Base-by-base conservation (phyloP, 768 basidiomycete species). In the Postia placenta region DNA sequence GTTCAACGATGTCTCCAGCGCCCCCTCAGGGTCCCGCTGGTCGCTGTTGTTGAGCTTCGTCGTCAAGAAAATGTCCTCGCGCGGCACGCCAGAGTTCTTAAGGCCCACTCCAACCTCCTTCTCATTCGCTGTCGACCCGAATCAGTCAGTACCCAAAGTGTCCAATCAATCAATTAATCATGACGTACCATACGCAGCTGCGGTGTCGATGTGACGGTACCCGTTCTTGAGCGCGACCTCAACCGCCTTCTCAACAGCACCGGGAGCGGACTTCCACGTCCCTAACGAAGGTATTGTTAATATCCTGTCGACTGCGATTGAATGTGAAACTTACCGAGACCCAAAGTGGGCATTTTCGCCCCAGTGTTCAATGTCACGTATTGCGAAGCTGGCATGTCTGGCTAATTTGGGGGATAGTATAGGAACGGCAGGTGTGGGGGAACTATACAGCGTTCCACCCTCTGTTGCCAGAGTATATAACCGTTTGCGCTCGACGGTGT, bases 61-160 rank as follows among this genome's bases (percentile, higher is more conserved):
- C 50, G 88, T 91, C 51, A 94, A 67, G 75, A 93, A 94, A 66
- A 94, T 76, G 48, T 82, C 70, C 28, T 71, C 70, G 49, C 92
- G 79, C 4, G 80, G 73, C 14, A 92, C 79, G 11, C 87, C 90
- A 20, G 83, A 85, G 11, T 73, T 72, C 57, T 78, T 81, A 68
- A 93, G 83, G 25, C 91, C 92, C 47, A 80, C 59, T 12, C 91
- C 92, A 38, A 94, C 92, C 65, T 89, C 87, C 28, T 72, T 69
- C 67, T 93, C 87, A 61, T 92, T 92, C 45, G 67, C 66, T 64
- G 53, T 14, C 30, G 15, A n/a, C n/a, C n/a, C n/a, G n/a, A n/a
- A n/a, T n/a, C n/a, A n/a, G n/a, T n/a, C n/a, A n/a, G n/a, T n/a
- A n/a, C n/a, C n/a, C n/a, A n/a, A n/a, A n/a, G n/a, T n/a, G n/a